Percentiles rank a stretch among this genome's conserved stretches.
Evolutionary conservation across 257 asterid genomes (phyloP).

Genomic region (Solanum okadae): DNA sequence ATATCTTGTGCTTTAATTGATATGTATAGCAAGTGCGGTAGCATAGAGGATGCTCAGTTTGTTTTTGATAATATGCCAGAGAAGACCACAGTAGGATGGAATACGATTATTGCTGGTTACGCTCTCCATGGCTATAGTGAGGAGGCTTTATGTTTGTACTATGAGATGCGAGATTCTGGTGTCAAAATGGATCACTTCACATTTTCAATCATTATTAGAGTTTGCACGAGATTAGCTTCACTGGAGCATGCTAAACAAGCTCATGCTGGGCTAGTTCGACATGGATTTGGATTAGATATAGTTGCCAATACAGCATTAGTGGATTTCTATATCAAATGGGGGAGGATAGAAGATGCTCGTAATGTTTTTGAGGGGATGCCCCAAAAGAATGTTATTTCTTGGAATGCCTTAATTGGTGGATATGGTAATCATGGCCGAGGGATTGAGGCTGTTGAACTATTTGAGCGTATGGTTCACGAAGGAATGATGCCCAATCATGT

Average conservation of each 20-base stretch:
- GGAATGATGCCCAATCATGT: constrained; percentile 69
- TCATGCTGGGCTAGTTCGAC: constrained; percentile 76
- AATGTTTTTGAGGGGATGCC: constrained; percentile 68
- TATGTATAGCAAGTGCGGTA: constrained; percentile 88
- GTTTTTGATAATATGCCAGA: constrained; percentile 57
- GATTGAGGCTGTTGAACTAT: constrained; percentile 57
- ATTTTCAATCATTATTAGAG: constrained; percentile 51
- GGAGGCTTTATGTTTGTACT: constrained; percentile 62
- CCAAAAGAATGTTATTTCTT: constrained; percentile 49
- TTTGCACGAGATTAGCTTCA: constrained; percentile 76
- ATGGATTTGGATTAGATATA: constrained; percentile 58
- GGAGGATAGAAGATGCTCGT: constrained; percentile 74
- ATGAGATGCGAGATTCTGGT: constrained; percentile 67
- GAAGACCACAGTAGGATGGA: constrained; percentile 83
- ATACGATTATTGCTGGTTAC: constrained; percentile 59
- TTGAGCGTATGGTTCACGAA: constrained; percentile 55
- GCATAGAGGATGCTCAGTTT: constrained; percentile 49
- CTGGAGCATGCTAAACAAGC: constrained; percentile 82
- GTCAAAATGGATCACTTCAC: constrained; percentile 74
- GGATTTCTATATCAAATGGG: constrained; percentile 91
- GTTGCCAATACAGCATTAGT: constrained; percentile 78
- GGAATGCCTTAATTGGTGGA: constrained; percentile 87
- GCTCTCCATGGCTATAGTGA: constrained; percentile 75
- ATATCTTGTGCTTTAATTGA: constrained; percentile 70
- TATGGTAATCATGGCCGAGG: constrained; percentile 75